A percentile compares a stretch with the other conserved stretches of the same genome.
These are phyloP conservation scores for Lactarius pseudohatsudake DNA, from an alignment of 768 basidiomycete genomes.

Conservation along the genomic window DNA sequence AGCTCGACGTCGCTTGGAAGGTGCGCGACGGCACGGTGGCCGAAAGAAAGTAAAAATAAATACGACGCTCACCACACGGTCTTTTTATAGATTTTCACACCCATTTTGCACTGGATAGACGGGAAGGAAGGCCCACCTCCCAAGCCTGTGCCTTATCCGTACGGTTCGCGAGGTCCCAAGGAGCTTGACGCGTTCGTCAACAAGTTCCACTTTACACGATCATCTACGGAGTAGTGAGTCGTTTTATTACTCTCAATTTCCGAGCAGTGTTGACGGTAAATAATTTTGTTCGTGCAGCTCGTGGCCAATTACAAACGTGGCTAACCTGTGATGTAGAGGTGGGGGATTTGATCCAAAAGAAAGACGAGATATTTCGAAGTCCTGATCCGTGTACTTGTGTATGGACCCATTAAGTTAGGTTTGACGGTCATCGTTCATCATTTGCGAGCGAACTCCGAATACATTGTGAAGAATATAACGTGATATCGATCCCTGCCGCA, in stretches of 20 bases:
- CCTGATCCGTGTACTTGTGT: conserved; percentile 17
- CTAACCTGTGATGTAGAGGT: conserved; percentile 45
- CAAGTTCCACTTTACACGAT: conserved; percentile 76
- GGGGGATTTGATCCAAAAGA: conserved; percentile 14
- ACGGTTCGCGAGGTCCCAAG: conserved; percentile 94
- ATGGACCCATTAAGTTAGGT: neutral
- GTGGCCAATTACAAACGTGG: conserved; percentile 73
- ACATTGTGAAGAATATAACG: neutral
- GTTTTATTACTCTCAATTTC: conserved; percentile 11
- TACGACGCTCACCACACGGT: neutral
- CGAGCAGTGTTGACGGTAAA: conserved; percentile 5
- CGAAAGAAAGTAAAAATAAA: neutral
- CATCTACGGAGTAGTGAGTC: conserved; percentile 68
- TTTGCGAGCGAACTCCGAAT: conserved; percentile 3
- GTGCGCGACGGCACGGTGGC: conserved; percentile 38
- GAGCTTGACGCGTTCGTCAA: conserved; percentile 73
- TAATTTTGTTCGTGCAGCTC: conserved; percentile 41
- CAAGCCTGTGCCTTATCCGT: conserved; percentile 76
- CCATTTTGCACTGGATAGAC: conserved; percentile 95
- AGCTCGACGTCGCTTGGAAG: conserved; percentile 98
- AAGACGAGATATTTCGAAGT: conserved; percentile 13
- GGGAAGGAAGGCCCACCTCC: conserved; percentile 66
- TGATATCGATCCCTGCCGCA: neutral
- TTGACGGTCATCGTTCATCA: neutral
- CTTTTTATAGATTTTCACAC: conserved; percentile 77